phyloP scores from a whole-genome alignment of 2,329 filamentous ascomycete species.

The Colletotrichum horii region DNA sequence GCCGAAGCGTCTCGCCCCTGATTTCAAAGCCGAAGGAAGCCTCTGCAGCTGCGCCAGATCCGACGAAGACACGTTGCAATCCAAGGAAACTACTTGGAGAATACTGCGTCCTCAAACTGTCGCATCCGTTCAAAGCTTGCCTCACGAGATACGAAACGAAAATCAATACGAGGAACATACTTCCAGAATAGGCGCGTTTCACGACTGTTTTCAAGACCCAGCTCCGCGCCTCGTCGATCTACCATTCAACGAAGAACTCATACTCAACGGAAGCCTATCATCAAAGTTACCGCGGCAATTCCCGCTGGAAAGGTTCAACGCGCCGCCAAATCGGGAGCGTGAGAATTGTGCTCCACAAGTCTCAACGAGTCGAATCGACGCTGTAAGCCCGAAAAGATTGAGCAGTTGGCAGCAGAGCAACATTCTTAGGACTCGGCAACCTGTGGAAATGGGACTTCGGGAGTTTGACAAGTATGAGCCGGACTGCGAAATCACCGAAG shows the following conservation, averaged over 20 bases:
- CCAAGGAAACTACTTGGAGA: not conserved
- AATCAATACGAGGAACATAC: not conserved
- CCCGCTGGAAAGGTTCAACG: not conserved
- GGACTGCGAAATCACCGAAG: not conserved
- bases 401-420: not conserved
- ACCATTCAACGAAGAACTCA: not conserved
- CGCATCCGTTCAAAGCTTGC: not conserved
- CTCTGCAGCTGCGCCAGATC: not conserved
- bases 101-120: not conserved
- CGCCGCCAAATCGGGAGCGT: not conserved
- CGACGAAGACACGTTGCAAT: not conserved
- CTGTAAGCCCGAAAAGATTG: not conserved
- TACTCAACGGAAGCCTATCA: not conserved
- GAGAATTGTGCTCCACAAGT: not conserved
- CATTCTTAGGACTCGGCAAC: not conserved
- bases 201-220: not conserved
- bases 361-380: not conserved
- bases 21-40: not conserved
- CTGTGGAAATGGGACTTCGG: not conserved
- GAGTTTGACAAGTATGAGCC: not conserved
- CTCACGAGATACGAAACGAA: not conserved
- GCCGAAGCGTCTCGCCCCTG: not conserved
- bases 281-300: not conserved
- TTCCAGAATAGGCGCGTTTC: not conserved
- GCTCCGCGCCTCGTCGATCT: not conserved